Evolutionary conservation across 169 alveolate genomes (phyloP).

Genomic region (Babesia ovata): DNA sequence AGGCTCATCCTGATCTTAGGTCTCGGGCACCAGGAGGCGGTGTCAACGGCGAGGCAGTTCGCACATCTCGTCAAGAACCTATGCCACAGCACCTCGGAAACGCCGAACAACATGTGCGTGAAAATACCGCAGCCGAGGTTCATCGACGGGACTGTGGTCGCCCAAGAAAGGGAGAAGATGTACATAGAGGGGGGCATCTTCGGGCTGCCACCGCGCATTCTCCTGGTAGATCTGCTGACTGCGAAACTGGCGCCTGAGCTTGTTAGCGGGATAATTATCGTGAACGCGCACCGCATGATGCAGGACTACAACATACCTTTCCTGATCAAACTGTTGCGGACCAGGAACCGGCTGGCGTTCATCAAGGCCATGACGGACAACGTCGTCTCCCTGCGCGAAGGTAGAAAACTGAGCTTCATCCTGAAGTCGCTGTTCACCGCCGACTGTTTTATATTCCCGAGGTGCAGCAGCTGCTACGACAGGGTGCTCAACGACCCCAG

Average conservation of each 20-base stretch:
- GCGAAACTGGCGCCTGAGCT: constrained; percentile 53
- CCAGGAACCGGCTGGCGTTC: constrained; percentile 56
- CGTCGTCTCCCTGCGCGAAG: constrained; percentile 27
- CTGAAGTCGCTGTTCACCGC: constrained; percentile 52
- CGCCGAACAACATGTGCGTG: constrained; percentile 22
- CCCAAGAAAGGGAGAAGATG: constrained; percentile 55
- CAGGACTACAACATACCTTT: constrained; percentile 65
- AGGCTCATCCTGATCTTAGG: constrained; percentile 60
- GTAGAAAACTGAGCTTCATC: constrained; percentile 35
- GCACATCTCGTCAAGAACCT: constrained; percentile 21
- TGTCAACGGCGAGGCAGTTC: constrained; percentile 19
- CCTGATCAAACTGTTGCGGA: constrained; percentile 45
- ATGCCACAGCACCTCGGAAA: constrained; percentile 20
- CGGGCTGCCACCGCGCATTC: constrained; percentile 38
- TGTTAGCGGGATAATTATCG: constrained; percentile 50
- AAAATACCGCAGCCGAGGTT: constrained; percentile 41
- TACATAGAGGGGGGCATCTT: constrained; percentile 61
- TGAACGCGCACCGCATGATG: constrained; percentile 64
- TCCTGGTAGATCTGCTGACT: constrained; percentile 57
- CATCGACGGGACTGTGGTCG: constrained; percentile 48
- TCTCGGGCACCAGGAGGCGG: constrained; percentile 39
- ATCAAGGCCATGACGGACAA: constrained; percentile 61
- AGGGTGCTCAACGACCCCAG: constrained; percentile 24
- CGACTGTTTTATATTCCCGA: constrained; percentile 52
- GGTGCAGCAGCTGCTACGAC: constrained; percentile 46